phyloP scores from a whole-genome alignment of 2,329 filamentous ascomycete species.

The Fonsecaea pugnacius region DNA sequence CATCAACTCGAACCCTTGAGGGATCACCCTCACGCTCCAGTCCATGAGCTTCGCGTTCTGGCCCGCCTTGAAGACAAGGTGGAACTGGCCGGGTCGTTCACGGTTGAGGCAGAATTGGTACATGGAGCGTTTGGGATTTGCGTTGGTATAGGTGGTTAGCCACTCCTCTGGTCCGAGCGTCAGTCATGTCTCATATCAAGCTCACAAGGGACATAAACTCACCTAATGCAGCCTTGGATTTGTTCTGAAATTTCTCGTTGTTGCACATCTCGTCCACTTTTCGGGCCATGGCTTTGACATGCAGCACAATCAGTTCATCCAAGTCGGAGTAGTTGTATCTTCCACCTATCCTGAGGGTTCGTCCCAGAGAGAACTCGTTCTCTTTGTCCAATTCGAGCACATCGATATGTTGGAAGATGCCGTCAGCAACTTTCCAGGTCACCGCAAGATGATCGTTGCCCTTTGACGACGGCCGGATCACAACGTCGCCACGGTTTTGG shows the following conservation, averaged over 20 bases:
- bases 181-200: conserved; percentile 17
- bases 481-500: conserved; percentile 82
- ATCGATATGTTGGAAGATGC: conserved; percentile 97
- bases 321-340: conserved; percentile 94
- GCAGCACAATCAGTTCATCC: conserved; percentile 94
- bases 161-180: conserved; percentile 72
- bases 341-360: conserved; percentile 79
- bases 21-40: conserved; percentile 88
- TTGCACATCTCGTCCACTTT: conserved; percentile 97
- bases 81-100: conserved; percentile 92
- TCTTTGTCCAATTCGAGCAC: conserved; percentile 96
- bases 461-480: conserved; percentile 94
- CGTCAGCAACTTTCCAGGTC: conserved; percentile 97
- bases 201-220: conserved; percentile 49
- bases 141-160: conserved; percentile 93
- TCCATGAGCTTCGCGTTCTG: conserved; percentile 71
- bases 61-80: conserved; percentile 93
- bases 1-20: conserved; percentile 89
- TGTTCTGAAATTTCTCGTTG: conserved; percentile 89
- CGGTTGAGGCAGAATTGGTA: conserved; percentile 96
- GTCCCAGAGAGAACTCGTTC: conserved; percentile 92
- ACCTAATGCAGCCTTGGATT: conserved; percentile 82
- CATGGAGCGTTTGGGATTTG: conserved; percentile 89
- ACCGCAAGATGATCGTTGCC: conserved; percentile 93
- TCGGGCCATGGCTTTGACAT: conserved; percentile 95